These are phyloP conservation scores for Cladosporium sphaerospermum DNA, from an alignment of 2,329 filamentous ascomycete genomes.

Conservation along the genomic window DNA sequence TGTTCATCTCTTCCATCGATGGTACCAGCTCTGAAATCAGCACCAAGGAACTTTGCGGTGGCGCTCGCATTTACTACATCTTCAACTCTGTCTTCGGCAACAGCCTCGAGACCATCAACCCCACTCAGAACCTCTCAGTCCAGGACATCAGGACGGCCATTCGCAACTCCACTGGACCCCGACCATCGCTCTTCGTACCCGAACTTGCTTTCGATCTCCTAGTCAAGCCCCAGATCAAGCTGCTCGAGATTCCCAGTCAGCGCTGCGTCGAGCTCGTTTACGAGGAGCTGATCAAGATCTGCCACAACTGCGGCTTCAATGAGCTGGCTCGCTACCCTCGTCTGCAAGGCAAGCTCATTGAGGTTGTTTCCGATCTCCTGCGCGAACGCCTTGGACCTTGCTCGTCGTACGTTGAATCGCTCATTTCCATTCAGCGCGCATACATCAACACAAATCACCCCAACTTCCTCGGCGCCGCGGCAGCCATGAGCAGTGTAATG, in stretches of 20 bases:
- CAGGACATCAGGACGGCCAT: slow-evolving; percentile 96
- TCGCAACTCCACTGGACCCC: slow-evolving; percentile 91
- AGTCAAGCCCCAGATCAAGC: slow-evolving; percentile 97
- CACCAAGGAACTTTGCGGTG: slow-evolving; percentile 93
- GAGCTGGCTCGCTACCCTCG: slow-evolving; percentile 88
- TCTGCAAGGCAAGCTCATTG: slow-evolving; percentile 92
- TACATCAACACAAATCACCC: slow-evolving; percentile 99
- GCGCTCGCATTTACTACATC: slow-evolving; percentile 95
- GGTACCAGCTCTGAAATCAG: slow-evolving; percentile 98
- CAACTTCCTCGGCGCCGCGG: slow-evolving; percentile 93
- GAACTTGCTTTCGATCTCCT: slow-evolving; percentile 96
- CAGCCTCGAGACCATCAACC: slow-evolving; percentile 91
- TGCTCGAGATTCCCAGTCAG: slow-evolving; percentile 89
- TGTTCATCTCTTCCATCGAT: slow-evolving; percentile 97
- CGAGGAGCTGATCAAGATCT: slow-evolving; percentile 98
- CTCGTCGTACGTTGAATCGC: slow-evolving; percentile 86
- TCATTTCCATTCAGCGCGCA: slow-evolving; percentile 93
- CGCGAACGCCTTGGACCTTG: slow-evolving; percentile 86
- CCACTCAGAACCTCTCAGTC: slow-evolving; percentile 88
- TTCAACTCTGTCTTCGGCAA: slow-evolving; percentile 99
- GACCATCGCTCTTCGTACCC: slow-evolving; percentile 92
- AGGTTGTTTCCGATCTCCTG: slow-evolving; percentile 92
- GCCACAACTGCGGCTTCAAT: slow-evolving; percentile 93
- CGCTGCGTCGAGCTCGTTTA: slow-evolving; percentile 97
- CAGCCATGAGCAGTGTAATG: slow-evolving; percentile 95